A percentile compares a stretch with the other conserved stretches of the same genome.
These are phyloP conservation scores for Camelina neglecta DNA, from an alignment of 345 rosid species.

Conservation along the genomic window DNA sequence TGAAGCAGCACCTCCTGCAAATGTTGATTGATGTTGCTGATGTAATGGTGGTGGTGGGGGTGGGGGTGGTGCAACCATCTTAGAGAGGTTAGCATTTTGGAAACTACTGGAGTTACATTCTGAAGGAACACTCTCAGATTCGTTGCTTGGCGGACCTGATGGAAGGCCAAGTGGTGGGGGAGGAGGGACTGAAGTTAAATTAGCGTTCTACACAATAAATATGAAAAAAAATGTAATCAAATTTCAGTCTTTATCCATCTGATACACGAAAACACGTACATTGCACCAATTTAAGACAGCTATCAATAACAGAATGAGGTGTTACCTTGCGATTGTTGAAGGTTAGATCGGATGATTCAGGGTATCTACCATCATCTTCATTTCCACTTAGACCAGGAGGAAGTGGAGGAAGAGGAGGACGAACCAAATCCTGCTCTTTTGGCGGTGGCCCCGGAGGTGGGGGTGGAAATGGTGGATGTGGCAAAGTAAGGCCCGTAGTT, in stretches of 20 bases:
- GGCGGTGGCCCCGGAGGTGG: constrained; percentile 97
- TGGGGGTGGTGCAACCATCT: constrained; percentile 85
- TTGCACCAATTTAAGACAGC: not conserved
- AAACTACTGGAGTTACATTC: constrained; percentile 55
- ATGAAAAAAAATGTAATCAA: constrained; percentile 19
- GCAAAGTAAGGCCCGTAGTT: constrained; percentile 58
- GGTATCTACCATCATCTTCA: constrained; percentile 51
- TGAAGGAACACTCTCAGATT: constrained; percentile 52
- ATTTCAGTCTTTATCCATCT: constrained; percentile 11
- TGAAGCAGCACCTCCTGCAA: constrained; percentile 51
- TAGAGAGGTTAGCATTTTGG: constrained; percentile 45
- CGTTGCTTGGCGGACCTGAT: constrained; percentile 51
- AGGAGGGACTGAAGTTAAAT: constrained; percentile 60
- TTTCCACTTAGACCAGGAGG: constrained; percentile 61
- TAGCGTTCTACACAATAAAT: constrained; percentile 50
- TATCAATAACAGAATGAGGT: constrained; percentile 20
- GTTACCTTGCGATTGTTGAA: constrained; percentile 57
- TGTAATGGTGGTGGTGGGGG: constrained; percentile 83
- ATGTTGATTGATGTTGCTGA: constrained; percentile 63
- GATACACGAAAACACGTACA: not conserved
- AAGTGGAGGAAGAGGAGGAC: constrained; percentile 67
- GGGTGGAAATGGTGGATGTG: constrained; percentile 72
- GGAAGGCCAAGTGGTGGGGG: constrained; percentile 66
- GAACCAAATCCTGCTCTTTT: constrained; percentile 59
- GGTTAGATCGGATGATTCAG: constrained; percentile 50